Base-by-base conservation (phyloP, 202 grass and related monocot genomes). In the Miscanthus sacchariflorus region DNA sequence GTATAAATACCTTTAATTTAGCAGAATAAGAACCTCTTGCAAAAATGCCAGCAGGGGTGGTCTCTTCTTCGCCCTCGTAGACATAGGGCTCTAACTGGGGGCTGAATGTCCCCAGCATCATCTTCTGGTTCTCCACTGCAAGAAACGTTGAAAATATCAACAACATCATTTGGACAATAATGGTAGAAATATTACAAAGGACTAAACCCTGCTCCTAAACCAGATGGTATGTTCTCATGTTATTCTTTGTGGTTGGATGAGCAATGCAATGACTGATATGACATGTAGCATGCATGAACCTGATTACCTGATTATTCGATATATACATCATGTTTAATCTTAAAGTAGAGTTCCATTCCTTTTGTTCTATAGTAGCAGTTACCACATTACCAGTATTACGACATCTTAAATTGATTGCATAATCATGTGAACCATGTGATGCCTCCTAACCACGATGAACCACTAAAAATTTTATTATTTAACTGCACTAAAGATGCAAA, bases 31-130 rank as follows among this genome's bases (percentile, higher is more conserved):
- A 93, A 66, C 95, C 95, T 63, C 95, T 94, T 81, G 93, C 95
- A 77, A 98, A 93, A 12, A 95, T 88, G 33, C 95, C 95, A 77
- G 93, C 79, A 56, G 95, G 95, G 8, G 95, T 98, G 19, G 91
- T 92, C 74, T 98, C 95, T 91, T 98, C 93, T 93, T 98, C 87
- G 17, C 93, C 84, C 85, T 90, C 95, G 19, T 95, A 95, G 36
- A 86, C 71, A 45, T 98, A 98, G 73, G 93, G 89, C 59, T 98
- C 95, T 77, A 82, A 74, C 90, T 93, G 93, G 76, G 95, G 95
- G 84, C 95, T 98, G 78, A 97, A 97, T 19, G 95, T 98, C 28
- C 95, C 93, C 81, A 98, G 76, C 95, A 98, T 98, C 70, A 95
- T 82, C 83, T 98, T 98, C 43, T 90, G 93, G 91, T 90, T 89